phyloP scores from a whole-genome alignment of 768 basidiomycete genomes.

The Lentinula sp. region DNA sequence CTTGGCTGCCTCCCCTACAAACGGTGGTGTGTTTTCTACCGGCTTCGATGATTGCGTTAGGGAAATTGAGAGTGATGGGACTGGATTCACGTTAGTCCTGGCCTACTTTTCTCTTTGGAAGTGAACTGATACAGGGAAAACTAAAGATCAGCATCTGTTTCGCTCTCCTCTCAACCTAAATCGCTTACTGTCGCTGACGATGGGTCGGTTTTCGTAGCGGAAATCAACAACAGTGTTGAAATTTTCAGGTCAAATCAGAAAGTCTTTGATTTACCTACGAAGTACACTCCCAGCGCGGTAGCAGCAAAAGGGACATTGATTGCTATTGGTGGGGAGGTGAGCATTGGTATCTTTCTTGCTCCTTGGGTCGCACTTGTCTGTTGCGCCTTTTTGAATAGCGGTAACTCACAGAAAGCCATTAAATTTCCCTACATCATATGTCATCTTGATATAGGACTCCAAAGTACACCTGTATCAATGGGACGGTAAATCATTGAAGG shows the following conservation, averaged over 20 bases:
- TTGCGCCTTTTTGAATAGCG: not conserved
- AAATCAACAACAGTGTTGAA: conserved; percentile 47
- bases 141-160: conserved; percentile 42
- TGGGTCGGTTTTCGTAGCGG: conserved; percentile 59
- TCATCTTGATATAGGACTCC: conserved; percentile 42
- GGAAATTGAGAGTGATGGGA: conserved; percentile 47
- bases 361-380: not conserved
- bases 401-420: not conserved
- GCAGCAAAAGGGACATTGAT: conserved; percentile 46
- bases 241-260: conserved; percentile 68
- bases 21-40: conserved; percentile 53
- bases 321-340: conserved; percentile 72
- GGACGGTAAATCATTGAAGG: conserved; percentile 58
- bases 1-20: conserved; percentile 39
- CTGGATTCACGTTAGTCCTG: conserved; percentile 44
- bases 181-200: conserved; percentile 54
- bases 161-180: conserved; percentile 62
- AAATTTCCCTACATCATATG: not conserved
- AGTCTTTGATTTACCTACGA: conserved; percentile 47
- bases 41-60: conserved; percentile 80
- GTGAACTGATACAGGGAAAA: not conserved
- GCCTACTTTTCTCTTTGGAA: not conserved
- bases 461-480: conserved; percentile 72
- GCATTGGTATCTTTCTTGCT: not conserved
- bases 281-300: conserved; percentile 51